Percentiles rank a stretch among this genome's conserved stretches.
These are phyloP conservation scores for Erysimum cheiri DNA, from an alignment of 441 rosid species.

Conservation along the genomic window DNA sequence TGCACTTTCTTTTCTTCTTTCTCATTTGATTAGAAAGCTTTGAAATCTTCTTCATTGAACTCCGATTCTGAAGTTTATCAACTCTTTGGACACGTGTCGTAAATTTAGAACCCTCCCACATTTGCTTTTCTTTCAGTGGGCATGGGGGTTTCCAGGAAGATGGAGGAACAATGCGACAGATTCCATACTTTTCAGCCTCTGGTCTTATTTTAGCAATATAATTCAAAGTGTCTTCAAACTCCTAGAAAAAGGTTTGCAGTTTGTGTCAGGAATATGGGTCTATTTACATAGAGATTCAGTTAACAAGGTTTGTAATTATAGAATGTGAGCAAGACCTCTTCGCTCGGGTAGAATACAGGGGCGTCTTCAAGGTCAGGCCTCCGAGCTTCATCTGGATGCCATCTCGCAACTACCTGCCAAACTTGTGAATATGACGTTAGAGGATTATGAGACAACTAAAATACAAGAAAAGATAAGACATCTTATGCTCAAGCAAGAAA, in stretches of 20 bases:
- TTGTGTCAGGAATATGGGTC: constrained; percentile 31
- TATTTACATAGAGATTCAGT: background rate
- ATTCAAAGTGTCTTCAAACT: constrained; percentile 90
- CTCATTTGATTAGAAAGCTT: constrained; percentile 56
- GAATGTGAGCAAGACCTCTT: constrained; percentile 69
- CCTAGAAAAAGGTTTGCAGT: constrained; percentile 56
- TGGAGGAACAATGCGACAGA: constrained; percentile 99
- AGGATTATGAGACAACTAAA: constrained; percentile 35
- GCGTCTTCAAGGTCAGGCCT: constrained; percentile 84
- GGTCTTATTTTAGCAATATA: constrained; percentile 87
- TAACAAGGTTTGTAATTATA: constrained; percentile 35
- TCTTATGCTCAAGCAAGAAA: constrained; percentile 9
- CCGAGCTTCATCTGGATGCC: constrained; percentile 76
- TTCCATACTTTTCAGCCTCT: constrained; percentile 91
- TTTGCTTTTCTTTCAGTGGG: constrained; percentile 74
- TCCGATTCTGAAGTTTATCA: constrained; percentile 97
- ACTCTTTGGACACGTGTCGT: constrained; percentile 96
- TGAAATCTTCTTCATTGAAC: constrained; percentile 75
- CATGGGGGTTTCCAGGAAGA: constrained; percentile 98
- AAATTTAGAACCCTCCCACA: constrained; percentile 87
- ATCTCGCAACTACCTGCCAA: constrained; percentile 80
- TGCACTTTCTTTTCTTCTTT: constrained; percentile 85
- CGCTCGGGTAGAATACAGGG: constrained; percentile 93
- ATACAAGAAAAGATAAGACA: constrained; percentile 16
- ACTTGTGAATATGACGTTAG: constrained; percentile 34